A percentile compares a stretch with the other conserved stretches of the same genome.
These are phyloP conservation scores for slime mould (Dictyostelium discoideum) DNA, from an alignment of 78 protist genomes.

Conservation along the genomic window dicty_2.7 NC_007088.5:5278501-5279000, in stretches of 20 bases:
- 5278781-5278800: slow-evolving; percentile 32
- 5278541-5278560: slow-evolving; percentile 52
- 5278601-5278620: slow-evolving; percentile 76
- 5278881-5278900: not conserved
- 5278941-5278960: slow-evolving; percentile 66
- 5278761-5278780: slow-evolving; percentile 78
- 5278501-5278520: slow-evolving; percentile 64
- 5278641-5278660: slow-evolving; percentile 49
- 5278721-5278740: slow-evolving; percentile 62
- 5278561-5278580: slow-evolving; percentile 68
- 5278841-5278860: not conserved
- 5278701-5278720: slow-evolving; percentile 51
- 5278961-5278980: slow-evolving; percentile 73
- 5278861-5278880: not conserved
- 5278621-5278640: slow-evolving; percentile 26
- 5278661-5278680: slow-evolving; percentile 73
- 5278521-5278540: slow-evolving; percentile 62
- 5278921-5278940: slow-evolving; percentile 36
- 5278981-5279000: slow-evolving; percentile 69
- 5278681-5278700: slow-evolving; percentile 78
- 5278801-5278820: not conserved
- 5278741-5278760: slow-evolving; percentile 79
- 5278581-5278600: slow-evolving; percentile 68
- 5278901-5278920: not conserved
- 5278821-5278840: not conserved